Conservation (phyloP, 345 rosid species). For the Fremontodendron californicum region DNA sequence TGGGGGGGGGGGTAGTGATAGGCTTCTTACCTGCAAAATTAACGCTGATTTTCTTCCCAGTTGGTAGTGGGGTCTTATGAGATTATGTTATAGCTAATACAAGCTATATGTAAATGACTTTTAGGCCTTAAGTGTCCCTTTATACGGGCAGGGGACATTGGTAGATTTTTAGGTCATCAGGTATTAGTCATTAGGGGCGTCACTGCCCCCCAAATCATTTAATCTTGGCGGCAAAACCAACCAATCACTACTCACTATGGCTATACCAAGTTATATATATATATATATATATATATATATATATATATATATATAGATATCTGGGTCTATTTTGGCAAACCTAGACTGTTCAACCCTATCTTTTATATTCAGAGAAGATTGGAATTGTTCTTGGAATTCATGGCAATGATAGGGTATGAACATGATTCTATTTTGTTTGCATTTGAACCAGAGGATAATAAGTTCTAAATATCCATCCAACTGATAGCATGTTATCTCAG, state of each 20-base stretch:
- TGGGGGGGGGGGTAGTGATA: slow-evolving; percentile 6
- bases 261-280: no score
- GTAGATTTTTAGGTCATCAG: neutral
- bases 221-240: slow-evolving; percentile 19
- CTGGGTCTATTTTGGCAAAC: neutral
- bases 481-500: neutral
- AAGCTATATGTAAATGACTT: neutral
- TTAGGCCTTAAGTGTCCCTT: slow-evolving; percentile 21
- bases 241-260: neutral
- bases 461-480: neutral
- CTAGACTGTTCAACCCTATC: neutral
- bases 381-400: slow-evolving; percentile 1
- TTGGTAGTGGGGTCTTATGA: neutral
- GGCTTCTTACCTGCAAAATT: neutral
- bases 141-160: neutral
- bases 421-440: slow-evolving; percentile 12
- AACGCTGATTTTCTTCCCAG: neutral
- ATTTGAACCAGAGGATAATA: slow-evolving; percentile 1
- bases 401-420: neutral
- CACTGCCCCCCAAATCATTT: neutral
- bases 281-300: no score
- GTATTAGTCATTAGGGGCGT: neutral
- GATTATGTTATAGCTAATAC: slow-evolving; percentile 3
- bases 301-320: neutral
- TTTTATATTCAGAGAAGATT: neutral